Evolutionary conservation across 1,284 basidiomycete genomes (phyloP).

Genomic region (Polyporus tsugae): DNA sequence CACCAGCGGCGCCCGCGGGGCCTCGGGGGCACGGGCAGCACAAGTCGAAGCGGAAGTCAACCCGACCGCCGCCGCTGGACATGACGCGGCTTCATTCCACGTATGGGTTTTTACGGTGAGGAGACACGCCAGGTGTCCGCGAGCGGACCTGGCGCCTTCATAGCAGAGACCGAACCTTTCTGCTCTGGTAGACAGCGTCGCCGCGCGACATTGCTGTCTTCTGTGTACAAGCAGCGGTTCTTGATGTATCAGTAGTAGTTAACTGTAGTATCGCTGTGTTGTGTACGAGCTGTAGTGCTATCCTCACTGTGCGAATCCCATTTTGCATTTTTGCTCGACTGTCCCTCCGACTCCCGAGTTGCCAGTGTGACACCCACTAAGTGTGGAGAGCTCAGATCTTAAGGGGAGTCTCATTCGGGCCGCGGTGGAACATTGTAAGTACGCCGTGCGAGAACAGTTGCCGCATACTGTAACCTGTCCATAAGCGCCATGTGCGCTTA

Average conservation of each 20-base stretch:
- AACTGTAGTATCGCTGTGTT: conserved; percentile 9
- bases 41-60: conserved; percentile 30
- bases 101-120: conserved; percentile 28
- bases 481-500: no score
- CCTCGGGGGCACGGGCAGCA: conserved; percentile 9
- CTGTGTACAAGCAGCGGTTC: conserved; percentile 20
- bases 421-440: no score
- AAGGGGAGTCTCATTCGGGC: no score
- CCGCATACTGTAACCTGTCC: no score
- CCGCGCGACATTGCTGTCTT: conserved; percentile 24
- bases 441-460: no score
- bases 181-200: conserved; percentile 25
- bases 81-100: conserved; percentile 33
- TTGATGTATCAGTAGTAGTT: conserved; percentile 23
- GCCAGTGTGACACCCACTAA: neutral
- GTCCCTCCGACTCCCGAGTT: neutral
- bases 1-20: conserved; percentile 11
- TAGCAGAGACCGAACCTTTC: neutral
- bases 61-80: conserved; percentile 32
- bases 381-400: no score
- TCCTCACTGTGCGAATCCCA: conserved; percentile 7
- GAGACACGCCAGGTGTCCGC: conserved; percentile 19
- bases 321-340: neutral
- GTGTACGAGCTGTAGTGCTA: conserved; percentile 16
- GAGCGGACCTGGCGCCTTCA: conserved; percentile 16